Evolutionary conservation across 2,329 filamentous ascomycete species (phyloP).

Genomic region (Penicillium sp.): DNA sequence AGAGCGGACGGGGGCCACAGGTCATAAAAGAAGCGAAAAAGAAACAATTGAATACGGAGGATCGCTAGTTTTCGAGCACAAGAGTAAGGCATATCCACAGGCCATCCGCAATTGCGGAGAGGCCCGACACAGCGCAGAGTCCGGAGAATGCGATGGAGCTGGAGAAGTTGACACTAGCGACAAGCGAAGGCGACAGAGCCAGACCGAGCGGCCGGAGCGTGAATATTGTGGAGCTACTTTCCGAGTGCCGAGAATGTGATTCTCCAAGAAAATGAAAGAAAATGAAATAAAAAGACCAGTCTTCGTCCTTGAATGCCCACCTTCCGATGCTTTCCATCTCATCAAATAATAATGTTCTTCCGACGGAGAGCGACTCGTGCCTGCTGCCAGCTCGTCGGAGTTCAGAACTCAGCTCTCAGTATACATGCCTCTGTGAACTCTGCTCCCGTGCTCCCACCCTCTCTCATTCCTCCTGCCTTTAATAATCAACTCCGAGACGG

Average conservation of each 20-base stretch:
- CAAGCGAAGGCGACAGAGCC: constrained; percentile 18
- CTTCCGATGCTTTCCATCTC: not conserved
- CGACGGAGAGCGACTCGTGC: not conserved
- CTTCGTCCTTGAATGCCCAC: not conserved
- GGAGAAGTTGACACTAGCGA: constrained; percentile 3
- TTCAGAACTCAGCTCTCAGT: not conserved
- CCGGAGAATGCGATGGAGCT: constrained; percentile 6
- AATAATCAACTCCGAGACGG: constrained; percentile 16
- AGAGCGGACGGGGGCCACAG: not conserved
- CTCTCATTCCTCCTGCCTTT: not conserved
- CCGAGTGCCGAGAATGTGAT: constrained; percentile 30
- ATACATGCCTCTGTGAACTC: not conserved
- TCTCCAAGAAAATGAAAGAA: not conserved
- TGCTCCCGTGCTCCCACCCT: not conserved
- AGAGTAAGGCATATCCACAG: not conserved
- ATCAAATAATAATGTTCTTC: not conserved
- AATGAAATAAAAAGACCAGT: not conserved
- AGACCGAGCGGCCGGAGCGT: constrained; percentile 26
- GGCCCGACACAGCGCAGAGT: constrained; percentile 14
- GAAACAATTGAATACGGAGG: constrained; percentile 1
- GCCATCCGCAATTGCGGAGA: constrained; percentile 25
- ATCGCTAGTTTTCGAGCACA: not conserved
- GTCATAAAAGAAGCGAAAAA: constrained; percentile 3
- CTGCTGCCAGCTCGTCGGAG: not conserved
- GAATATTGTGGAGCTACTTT: constrained; percentile 23